Base-by-base conservation (phyloP, 495 filamentous ascomycete genomes). In the Amniculicola lignicola region DNA sequence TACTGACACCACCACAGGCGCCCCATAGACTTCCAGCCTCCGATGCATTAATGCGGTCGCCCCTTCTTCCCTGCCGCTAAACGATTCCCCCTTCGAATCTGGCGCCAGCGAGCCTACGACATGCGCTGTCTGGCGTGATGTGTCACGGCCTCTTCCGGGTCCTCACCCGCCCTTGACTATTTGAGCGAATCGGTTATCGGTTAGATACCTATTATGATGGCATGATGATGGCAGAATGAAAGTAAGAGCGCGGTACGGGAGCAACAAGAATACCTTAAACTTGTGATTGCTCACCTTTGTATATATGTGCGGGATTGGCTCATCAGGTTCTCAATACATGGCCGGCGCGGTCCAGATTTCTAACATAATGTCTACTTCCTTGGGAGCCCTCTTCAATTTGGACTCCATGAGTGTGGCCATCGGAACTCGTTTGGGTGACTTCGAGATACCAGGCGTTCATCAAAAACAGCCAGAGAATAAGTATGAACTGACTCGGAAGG, bases 11-110 rank as follows among this genome's bases (percentile, higher is more conserved):
- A 15, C 12, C 29, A 21, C 59, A 94, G 90, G 74, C 85, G 90
- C 48, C 88, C 90, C 29, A 84, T 93, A 57, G 89, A 92, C 70
- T 94, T 88, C 69, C 85, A 90, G 62, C 81, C 88, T 31, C 86
- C 87, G n/a, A 64, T 68, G 47, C 71, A 74, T 36, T 61, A 36
- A 54, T 49, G 16, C n/a, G 33, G 7, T 12, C 14, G 4, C 16
- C 12, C 1, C 36, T 22, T 35, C 27, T 27, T 40, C 36, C 15
- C 15, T 14, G 9, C 22, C 28, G 3, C 21, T 41, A 23, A 11
- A 22, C 10, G 25, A 11, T 16, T 25, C 33, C 23, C 21, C 24
- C 25, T 9, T 4, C 18, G n/a, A 43, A 11, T 40, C 33, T 18
- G 31, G 27, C 7, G 15, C 29, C 24, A 57, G 35, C 23, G 36